Evolutionary conservation across 2,329 filamentous ascomycete genomes (phyloP).

Genomic region (Epichloe coenophiala): DNA sequence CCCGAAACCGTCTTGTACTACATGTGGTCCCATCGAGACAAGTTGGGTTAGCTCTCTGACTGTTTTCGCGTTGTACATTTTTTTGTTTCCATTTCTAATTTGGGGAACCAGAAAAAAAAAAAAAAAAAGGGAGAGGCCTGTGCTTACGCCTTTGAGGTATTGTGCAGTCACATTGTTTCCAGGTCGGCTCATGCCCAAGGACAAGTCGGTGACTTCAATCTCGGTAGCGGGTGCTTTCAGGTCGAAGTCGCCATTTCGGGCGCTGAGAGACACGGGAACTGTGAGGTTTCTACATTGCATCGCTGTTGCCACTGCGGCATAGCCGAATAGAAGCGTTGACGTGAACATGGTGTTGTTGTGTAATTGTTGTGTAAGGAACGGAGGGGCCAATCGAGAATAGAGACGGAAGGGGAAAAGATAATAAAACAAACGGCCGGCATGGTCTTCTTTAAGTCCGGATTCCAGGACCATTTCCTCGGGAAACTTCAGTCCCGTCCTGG

Average conservation of each 20-base stretch:
- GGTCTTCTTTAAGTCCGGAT: background rate
- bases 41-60: background rate
- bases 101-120: too few species aligned
- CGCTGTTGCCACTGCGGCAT: conserved; percentile 18
- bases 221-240: conserved; percentile 33
- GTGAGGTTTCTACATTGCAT: conserved; percentile 34
- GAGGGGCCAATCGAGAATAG: background rate
- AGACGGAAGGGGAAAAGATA: background rate
- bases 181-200: conserved; percentile 33
- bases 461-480: background rate
- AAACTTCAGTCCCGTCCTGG: background rate
- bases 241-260: conserved; percentile 40
- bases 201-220: conserved; percentile 43
- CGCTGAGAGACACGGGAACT: conserved; percentile 40
- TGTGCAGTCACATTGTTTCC: conserved; percentile 34
- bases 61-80: too few species aligned
- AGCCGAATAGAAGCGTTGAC: conserved; percentile 10
- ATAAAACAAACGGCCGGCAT: background rate
- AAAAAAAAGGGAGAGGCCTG: background rate
- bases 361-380: too few species aligned
- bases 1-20: conserved; percentile 36
- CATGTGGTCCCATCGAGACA: background rate
- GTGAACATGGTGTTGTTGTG: conserved; percentile 9
- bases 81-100: too few species aligned
- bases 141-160: conserved; percentile 28